phyloP scores from a whole-genome alignment of 2,329 filamentous ascomycete species.

The Dryadomyces sulphureus region DNA sequence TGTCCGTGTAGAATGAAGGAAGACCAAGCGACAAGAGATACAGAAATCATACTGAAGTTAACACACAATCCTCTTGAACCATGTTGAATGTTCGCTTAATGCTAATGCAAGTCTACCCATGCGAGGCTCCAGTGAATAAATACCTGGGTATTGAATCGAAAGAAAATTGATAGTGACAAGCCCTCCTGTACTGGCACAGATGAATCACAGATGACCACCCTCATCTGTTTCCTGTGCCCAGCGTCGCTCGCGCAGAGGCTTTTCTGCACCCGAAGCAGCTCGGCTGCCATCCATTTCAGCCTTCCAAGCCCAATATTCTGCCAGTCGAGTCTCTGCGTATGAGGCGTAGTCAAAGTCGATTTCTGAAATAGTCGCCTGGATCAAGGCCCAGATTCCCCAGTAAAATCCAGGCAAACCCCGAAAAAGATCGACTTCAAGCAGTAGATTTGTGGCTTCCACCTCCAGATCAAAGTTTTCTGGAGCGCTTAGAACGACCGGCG shows the following conservation, averaged over 20 bases:
- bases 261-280: slow-evolving; percentile 33
- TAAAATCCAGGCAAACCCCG: slow-evolving; percentile 80
- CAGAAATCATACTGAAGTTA: not conserved
- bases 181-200: not conserved
- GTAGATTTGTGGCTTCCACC: slow-evolving; percentile 52
- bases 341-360: slow-evolving; percentile 95
- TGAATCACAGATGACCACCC: not conserved
- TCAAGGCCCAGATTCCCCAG: slow-evolving; percentile 91
- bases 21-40: not conserved
- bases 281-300: slow-evolving; percentile 54
- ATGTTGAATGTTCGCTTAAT: slow-evolving; percentile 13
- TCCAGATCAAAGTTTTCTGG: slow-evolving; percentile 32
- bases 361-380: slow-evolving; percentile 84
- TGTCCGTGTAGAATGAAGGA: not conserved
- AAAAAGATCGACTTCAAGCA: slow-evolving; percentile 71
- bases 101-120: not conserved
- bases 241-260: slow-evolving; percentile 61
- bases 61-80: slow-evolving; percentile 3
- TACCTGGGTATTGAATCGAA: not conserved
- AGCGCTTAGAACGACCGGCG: slow-evolving; percentile 12
- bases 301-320: slow-evolving; percentile 91
- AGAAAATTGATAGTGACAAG: not conserved
- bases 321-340: slow-evolving; percentile 74
- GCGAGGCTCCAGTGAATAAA: not conserved
- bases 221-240: slow-evolving; percentile 47